These are phyloP conservation scores for Neurospora sp. DNA, from an alignment of 495 filamentous ascomycete genomes.

Conservation along the genomic window DNA sequence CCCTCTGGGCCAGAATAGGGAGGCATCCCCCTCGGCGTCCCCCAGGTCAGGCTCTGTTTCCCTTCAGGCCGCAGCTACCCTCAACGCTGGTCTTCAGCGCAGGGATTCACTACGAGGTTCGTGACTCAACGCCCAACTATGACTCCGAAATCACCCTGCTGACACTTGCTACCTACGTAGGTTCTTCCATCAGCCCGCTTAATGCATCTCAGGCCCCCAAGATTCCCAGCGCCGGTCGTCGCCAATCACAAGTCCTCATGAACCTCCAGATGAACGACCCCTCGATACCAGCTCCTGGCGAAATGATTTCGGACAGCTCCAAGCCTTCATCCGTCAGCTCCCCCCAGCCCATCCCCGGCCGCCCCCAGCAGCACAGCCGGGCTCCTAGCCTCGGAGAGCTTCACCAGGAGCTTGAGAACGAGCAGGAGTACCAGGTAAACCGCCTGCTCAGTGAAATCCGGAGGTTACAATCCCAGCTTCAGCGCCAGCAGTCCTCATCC, in stretches of 20 bases:
- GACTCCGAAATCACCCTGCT: slow-evolving; percentile 3
- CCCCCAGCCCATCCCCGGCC: slow-evolving; percentile 46
- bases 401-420: slow-evolving; percentile 88
- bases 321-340: slow-evolving; percentile 34
- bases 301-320: slow-evolving; percentile 44
- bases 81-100: slow-evolving; percentile 60
- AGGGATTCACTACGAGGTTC: slow-evolving; percentile 48
- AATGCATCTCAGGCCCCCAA: slow-evolving; percentile 35
- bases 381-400: slow-evolving; percentile 85
- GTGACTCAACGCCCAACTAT: slow-evolving; percentile 4
- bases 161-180: slow-evolving; percentile 18
- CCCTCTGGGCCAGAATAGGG: slow-evolving; percentile 14
- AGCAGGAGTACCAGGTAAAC: slow-evolving; percentile 95
- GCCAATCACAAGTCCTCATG: slow-evolving; percentile 60
- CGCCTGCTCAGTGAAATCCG: slow-evolving; percentile 84
- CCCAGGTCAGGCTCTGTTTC: slow-evolving; percentile 53
- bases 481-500: slow-evolving; percentile 38
- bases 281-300: slow-evolving; percentile 48
- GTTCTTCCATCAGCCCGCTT: slow-evolving; percentile 45
- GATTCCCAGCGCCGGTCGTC: slow-evolving; percentile 47
- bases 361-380: slow-evolving; percentile 52
- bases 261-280: slow-evolving; percentile 67
- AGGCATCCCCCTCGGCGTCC: slow-evolving; percentile 41
- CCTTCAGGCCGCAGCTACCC: slow-evolving; percentile 55
- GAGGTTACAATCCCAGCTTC: slow-evolving; percentile 73